These are phyloP conservation scores for Agrocybe pediades DNA, from an alignment of 768 basidiomycete species.

Conservation along the genomic window DNA sequence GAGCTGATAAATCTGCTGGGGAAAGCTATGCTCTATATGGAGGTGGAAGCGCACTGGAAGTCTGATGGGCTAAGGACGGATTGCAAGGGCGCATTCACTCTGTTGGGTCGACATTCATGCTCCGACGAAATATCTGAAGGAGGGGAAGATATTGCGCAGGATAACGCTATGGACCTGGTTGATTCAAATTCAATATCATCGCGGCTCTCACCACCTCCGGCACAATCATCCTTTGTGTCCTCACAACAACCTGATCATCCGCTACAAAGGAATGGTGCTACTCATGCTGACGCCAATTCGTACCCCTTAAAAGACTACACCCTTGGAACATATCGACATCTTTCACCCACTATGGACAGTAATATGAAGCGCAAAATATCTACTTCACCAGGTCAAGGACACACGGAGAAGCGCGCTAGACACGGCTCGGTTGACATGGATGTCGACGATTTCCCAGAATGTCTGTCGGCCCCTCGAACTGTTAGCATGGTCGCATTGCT, in stretches of 20 bases:
- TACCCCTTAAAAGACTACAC: neutral
- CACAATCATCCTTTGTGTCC: conserved; percentile 8
- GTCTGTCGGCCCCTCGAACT: conserved; percentile 22
- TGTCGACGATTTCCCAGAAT: conserved; percentile 38
- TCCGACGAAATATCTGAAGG: conserved; percentile 46
- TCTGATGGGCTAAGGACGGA: conserved; percentile 58
- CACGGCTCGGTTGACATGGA: conserved; percentile 52
- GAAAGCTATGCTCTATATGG: conserved; percentile 78
- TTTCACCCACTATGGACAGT: conserved; percentile 19
- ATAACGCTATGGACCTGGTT: conserved; percentile 20
- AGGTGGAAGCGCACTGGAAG: conserved; percentile 85
- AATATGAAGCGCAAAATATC: conserved; percentile 57
- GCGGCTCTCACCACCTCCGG: conserved; percentile 3
- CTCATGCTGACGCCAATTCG: conserved; percentile 8
- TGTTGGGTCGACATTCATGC: conserved; percentile 77
- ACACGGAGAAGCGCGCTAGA: conserved; percentile 65
- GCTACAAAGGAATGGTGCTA: conserved; percentile 11
- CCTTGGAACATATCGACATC: conserved; percentile 1
- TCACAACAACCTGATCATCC: conserved; percentile 15
- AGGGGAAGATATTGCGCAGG: conserved; percentile 19
- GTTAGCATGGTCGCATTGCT: neutral
- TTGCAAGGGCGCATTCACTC: conserved; percentile 72
- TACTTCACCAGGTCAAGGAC: conserved; percentile 45
- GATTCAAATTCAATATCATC: conserved; percentile 9
- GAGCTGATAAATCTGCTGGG: conserved; percentile 80